These are phyloP conservation scores for Yamadazyma dendronema DNA, from an alignment of 1,139 yeast genomes.

Conservation along the genomic window DNA sequence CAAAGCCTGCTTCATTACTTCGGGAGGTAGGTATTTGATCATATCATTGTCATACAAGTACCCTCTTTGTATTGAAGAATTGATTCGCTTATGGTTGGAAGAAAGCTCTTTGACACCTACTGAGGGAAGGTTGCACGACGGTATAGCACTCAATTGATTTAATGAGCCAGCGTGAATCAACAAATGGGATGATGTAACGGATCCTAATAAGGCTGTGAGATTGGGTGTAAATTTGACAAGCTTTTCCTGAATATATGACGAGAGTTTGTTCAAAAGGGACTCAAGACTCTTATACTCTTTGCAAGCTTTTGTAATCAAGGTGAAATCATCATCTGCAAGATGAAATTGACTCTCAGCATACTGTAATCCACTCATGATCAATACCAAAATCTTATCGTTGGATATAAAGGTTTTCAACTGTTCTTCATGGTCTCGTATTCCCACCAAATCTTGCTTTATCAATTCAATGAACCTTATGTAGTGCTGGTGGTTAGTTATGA, in stretches of 20 bases:
- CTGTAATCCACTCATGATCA: constrained; percentile 69
- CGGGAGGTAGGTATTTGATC: constrained; percentile 55
- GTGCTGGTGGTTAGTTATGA: constrained; percentile 63
- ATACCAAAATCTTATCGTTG: constrained; percentile 66
- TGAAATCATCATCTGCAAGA: constrained; percentile 37
- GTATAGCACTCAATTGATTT: constrained; percentile 63
- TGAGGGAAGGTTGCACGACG: constrained; percentile 82
- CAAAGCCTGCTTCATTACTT: constrained; percentile 65
- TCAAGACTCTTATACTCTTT: constrained; percentile 47
- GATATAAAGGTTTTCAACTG: constrained; percentile 43
- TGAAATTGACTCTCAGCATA: constrained; percentile 23
- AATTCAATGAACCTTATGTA: constrained; percentile 55
- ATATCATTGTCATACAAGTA: constrained; percentile 54
- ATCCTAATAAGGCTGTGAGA: constrained; percentile 67
- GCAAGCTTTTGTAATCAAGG: constrained; percentile 45
- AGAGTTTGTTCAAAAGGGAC: constrained; percentile 42
- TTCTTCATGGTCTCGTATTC: constrained; percentile 31
- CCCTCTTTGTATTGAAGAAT: constrained; percentile 58
- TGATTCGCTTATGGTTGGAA: constrained; percentile 28
- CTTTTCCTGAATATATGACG: constrained; percentile 55
- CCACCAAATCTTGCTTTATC: constrained; percentile 50
- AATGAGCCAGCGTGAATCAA: constrained; percentile 73
- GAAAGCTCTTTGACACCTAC: constrained; percentile 65
- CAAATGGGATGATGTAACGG: constrained; percentile 72
- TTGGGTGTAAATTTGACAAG: constrained; percentile 76